Evolutionary conservation across 2,329 filamentous ascomycete genomes (phyloP).

Genomic region (Hirsutella rhossiliensis): DNA sequence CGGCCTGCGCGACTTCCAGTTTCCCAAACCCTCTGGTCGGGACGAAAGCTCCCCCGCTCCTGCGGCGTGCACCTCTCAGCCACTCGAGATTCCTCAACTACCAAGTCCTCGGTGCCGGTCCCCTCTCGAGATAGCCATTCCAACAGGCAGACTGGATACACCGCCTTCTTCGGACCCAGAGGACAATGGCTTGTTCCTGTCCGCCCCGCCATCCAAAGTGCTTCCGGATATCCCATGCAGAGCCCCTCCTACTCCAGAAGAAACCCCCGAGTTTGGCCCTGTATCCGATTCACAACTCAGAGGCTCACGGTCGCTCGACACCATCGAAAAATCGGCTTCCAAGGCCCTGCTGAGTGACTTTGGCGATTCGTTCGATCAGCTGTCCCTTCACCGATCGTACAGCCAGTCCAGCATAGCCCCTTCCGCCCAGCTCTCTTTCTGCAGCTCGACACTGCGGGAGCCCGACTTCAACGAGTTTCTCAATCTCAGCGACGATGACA

Average conservation of each 20-base stretch:
- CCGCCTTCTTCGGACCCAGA: constrained; percentile 19
- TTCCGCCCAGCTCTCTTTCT: constrained; percentile 14
- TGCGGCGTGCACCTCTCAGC: constrained; percentile 9
- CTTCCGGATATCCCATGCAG: constrained; percentile 6
- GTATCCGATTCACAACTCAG: constrained; percentile 12
- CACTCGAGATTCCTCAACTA: constrained; percentile 11
- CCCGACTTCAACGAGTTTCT: constrained; percentile 42
- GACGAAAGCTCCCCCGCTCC: constrained; percentile 12
- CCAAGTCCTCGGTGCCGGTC: constrained; percentile 14
- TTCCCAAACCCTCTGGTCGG: constrained; percentile 20
- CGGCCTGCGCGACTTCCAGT: constrained; percentile 23
- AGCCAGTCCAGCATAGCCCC: constrained; percentile 19
- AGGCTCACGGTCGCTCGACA: constrained; percentile 15
- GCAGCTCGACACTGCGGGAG: constrained; percentile 30
- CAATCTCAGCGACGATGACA: constrained; percentile 43
- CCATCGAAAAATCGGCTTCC: constrained; percentile 14
- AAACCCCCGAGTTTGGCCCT: constrained; percentile 18
- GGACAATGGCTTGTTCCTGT: constrained; percentile 7
- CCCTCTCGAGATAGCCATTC: constrained; percentile 9
- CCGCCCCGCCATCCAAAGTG: constrained; percentile 5
- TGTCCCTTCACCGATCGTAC: constrained; percentile 12
- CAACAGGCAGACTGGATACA: constrained; percentile 14
- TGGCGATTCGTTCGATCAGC: constrained; percentile 12
- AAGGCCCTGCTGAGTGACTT: constrained; percentile 15
- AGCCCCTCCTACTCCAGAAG: constrained; percentile 17